Conservation (phyloP, 2,329 filamentous ascomycete genomes). For the Aspergillus jensenii region DNA sequence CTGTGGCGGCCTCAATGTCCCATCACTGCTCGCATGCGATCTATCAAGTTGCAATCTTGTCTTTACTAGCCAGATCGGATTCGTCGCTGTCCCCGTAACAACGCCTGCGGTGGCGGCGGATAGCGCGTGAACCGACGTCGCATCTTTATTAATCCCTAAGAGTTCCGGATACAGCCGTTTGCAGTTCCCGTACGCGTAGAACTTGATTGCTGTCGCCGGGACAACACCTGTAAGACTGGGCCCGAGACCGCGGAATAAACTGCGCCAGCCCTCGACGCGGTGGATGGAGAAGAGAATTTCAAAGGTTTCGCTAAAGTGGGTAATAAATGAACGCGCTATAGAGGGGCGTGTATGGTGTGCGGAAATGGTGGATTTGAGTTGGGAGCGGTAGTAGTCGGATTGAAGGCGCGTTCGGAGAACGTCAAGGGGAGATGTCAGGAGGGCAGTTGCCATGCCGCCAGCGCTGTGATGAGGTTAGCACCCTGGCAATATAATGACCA, state of each 20-base stretch:
- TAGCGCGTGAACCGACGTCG: constrained; percentile 33
- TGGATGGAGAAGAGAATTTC: constrained; percentile 38
- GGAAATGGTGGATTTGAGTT: constrained; percentile 64
- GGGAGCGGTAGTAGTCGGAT: constrained; percentile 84
- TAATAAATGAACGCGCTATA: constrained; percentile 57
- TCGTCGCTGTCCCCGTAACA: constrained; percentile 37
- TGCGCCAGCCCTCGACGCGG: constrained; percentile 38
- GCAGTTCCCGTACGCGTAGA: constrained; percentile 41
- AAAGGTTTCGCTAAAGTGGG: constrained; percentile 42
- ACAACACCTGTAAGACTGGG: constrained; percentile 41
- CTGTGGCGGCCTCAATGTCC: constrained; percentile 29
- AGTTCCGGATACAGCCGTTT: constrained; percentile 34
- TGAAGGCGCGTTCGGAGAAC: constrained; percentile 97
- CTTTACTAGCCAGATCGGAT: constrained; percentile 58
- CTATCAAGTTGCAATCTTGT: constrained; percentile 62
- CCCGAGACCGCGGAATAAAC: constrained; percentile 38
- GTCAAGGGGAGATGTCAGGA: constrained; percentile 91
- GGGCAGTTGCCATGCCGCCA: constrained; percentile 83
- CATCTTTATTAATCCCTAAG: constrained; percentile 28
- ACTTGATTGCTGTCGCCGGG: constrained; percentile 40
- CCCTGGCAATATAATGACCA: not conserved
- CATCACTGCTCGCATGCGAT: constrained; percentile 27
- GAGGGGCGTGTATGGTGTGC: constrained; percentile 50
- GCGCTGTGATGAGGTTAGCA: constrained; percentile 17
- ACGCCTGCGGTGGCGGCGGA: constrained; percentile 37